Evolutionary conservation across 2,329 filamentous ascomycete genomes (phyloP).

Genomic region (Exophiala spinifera): DNA sequence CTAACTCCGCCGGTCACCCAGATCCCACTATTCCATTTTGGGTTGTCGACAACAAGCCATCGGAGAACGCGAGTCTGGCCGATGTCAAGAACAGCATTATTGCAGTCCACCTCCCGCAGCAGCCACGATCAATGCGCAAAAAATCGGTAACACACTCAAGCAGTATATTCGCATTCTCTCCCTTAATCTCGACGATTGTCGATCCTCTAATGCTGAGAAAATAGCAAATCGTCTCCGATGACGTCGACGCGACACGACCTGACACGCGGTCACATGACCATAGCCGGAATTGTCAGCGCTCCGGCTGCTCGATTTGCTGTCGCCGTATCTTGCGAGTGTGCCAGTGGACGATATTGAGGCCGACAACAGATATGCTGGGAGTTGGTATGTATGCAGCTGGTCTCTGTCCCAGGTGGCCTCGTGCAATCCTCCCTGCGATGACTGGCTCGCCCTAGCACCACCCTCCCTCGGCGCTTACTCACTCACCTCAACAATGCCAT

Average conservation of each 20-base stretch:
- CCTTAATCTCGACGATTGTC: not conserved
- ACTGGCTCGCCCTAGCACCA: not conserved
- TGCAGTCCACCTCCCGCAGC: not conserved
- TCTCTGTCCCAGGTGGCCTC: not conserved
- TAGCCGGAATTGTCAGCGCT: not conserved
- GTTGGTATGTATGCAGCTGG: not conserved
- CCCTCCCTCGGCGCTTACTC: conserved; percentile 20
- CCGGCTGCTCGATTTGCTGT: not conserved
- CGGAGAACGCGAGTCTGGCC: not conserved
- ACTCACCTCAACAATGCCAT: conserved; percentile 15
- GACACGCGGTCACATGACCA: conserved; percentile 14
- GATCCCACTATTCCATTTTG: not conserved
- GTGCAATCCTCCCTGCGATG: not conserved
- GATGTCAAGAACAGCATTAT: not conserved
- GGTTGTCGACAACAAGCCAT: not conserved
- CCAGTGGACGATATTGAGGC: not conserved
- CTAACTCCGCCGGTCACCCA: not conserved
- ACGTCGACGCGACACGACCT: conserved; percentile 18
- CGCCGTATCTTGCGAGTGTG: not conserved
- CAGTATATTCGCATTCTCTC: not conserved
- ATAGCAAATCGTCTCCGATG: conserved; percentile 2
- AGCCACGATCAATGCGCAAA: not conserved
- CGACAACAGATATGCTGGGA: not conserved
- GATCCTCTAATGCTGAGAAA: not conserved
- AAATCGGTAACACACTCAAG: not conserved